A percentile compares a stretch with the other conserved stretches of the same genome.
phyloP scores from a whole-genome alignment of 139 green algal genomes.

The Ulvella scutata region DNA sequence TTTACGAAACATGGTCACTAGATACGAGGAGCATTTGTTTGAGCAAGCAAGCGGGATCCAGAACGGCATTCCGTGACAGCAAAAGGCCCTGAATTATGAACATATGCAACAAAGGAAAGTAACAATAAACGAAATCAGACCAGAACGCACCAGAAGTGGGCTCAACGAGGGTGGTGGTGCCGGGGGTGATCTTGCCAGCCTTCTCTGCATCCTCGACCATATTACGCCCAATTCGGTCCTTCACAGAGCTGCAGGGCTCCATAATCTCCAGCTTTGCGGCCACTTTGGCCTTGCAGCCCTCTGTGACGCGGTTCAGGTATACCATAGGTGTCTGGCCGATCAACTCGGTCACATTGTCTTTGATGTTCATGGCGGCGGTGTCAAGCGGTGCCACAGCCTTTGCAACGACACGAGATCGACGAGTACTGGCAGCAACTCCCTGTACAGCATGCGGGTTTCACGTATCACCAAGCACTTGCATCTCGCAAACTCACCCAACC shows the following conservation, averaged over 20 bases:
- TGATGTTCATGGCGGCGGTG: slow-evolving; percentile 31
- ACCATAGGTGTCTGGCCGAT: slow-evolving; percentile 90
- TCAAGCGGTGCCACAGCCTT: not conserved
- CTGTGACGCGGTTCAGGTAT: slow-evolving; percentile 61
- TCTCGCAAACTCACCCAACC: too few relatives aligned
- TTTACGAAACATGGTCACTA: too few relatives aligned
- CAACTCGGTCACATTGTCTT: slow-evolving; percentile 54
- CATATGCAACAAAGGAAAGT: too few relatives aligned
- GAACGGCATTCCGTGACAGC: too few relatives aligned
- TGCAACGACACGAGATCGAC: not conserved
- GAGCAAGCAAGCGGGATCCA: too few relatives aligned
- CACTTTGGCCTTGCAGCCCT: slow-evolving; percentile 36
- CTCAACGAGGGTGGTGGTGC: slow-evolving; percentile 92
- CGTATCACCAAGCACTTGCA: too few relatives aligned
- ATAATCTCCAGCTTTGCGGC: slow-evolving; percentile 63
- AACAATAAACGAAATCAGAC: too few relatives aligned
- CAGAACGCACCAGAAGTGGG: slow-evolving; percentile 41
- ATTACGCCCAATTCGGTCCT: slow-evolving; percentile 79
- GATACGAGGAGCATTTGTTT: too few relatives aligned
- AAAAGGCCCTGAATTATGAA: too few relatives aligned
- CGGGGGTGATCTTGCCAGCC: slow-evolving; percentile 65
- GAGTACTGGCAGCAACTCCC: too few relatives aligned
- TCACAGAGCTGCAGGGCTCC: slow-evolving; percentile 71
- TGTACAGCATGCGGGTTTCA: too few relatives aligned
- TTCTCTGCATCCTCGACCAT: slow-evolving; percentile 90